Percentiles rank a stretch among this genome's conserved stretches.
Evolutionary conservation across 164 flowering plant genomes (phyloP).

Genomic region (Stephania japonica): DNA sequence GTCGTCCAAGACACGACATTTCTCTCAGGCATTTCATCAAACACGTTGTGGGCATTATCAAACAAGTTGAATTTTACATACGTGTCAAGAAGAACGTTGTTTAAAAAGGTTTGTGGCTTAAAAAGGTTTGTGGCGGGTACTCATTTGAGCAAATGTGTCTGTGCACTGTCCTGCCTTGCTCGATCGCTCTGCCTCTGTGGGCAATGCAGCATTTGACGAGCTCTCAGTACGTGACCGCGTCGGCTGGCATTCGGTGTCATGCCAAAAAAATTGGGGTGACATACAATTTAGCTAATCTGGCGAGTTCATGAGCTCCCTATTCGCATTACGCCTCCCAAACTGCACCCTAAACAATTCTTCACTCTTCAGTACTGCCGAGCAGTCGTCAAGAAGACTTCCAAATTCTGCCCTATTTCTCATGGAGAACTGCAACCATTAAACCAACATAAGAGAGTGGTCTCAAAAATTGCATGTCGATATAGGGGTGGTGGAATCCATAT

Average conservation of each 20-base stretch:
- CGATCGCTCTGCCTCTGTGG: slow-evolving; percentile 32
- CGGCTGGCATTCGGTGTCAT: slow-evolving; percentile 43
- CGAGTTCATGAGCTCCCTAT: no score
- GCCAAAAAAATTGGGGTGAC: no score
- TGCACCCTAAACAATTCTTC: no score
- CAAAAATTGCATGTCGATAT: no score
- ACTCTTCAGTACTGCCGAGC: no score
- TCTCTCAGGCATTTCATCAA: slow-evolving; percentile 65
- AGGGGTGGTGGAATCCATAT: no score
- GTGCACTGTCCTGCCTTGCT: slow-evolving; percentile 47
- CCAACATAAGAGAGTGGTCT: no score
- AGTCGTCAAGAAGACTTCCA: no score
- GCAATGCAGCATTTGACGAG: slow-evolving; percentile 70
- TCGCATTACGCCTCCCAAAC: no score
- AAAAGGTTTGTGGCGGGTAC: slow-evolving; percentile 46
- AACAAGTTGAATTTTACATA: slow-evolving; percentile 51
- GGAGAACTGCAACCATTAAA: no score
- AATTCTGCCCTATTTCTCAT: no score
- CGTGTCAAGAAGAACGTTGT: slow-evolving; percentile 55
- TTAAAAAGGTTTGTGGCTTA: slow-evolving; percentile 57
- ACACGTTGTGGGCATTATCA: slow-evolving; percentile 50
- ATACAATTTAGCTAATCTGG: no score
- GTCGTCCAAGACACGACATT: slow-evolving; percentile 92
- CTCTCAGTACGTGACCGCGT: slow-evolving; percentile 53
- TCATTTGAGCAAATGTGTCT: slow-evolving; percentile 54